Base-by-base conservation (phyloP, 805 yeast genomes). In the Kluyveromyces lactis region DNA sequence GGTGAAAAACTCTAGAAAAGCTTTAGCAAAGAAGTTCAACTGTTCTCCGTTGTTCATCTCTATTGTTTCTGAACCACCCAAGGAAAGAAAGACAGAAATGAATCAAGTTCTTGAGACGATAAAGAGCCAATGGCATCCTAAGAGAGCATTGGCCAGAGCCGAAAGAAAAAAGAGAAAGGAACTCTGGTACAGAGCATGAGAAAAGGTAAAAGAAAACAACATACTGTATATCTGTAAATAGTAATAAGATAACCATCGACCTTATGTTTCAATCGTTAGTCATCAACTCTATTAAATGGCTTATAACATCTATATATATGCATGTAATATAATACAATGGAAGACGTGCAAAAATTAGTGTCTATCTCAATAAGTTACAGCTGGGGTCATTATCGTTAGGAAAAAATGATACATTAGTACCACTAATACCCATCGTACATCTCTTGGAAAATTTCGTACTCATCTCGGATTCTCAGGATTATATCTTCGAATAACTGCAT, bases 91-190 rank as follows among this genome's bases (percentile, higher is more conserved):
- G 26, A 47, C 46, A 13, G 73, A 71, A 45, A 71, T 77, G 78
- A 57, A 62, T 17, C 43, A 51, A 18, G 67, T 81, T 50, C 61
- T 77, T 49, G 55, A 56, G 16, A 49, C 50, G 21, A 73, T 75
- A 48, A 67, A 72, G 53, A 50, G 61, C 15, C 47, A 55, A 40
- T 79, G 85, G 85, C 56, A 67, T 40, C 67, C 62, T 36, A 60
- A 63, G 39, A 72, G 72, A 49, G 50, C 51, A 12, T 52, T 64
- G 18, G 79, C 83, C 8, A 68, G 81, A 48, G 56, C 56, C 13
- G 86, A 81, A 48, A 67, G 81, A 50, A 56, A 61, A 45, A 77
- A 77, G 60, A 69, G 90, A 59, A 72, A 69, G 43, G 60, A 69
- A 45, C 53, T 69, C 51, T 81, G 90, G 90, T 72, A 79, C 47